Evolutionary conservation across 257 asterid genomes (phyloP), one percentile per base, ranked within the genome.

Genomic region (Nicotiana undulata): DNA sequence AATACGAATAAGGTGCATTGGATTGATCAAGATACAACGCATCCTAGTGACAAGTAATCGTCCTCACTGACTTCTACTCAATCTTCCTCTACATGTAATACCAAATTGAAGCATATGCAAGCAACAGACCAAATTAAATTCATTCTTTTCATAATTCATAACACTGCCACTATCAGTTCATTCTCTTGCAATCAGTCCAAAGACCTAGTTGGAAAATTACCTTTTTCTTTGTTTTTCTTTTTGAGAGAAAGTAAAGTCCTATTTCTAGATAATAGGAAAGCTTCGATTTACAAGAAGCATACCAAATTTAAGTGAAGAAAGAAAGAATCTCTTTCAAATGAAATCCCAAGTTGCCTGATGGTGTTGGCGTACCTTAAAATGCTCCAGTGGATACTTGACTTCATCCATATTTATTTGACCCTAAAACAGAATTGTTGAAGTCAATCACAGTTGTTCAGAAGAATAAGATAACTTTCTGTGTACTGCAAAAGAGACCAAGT

Each of bases 361-460:
- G 20, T 60, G 80, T 51, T 70, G 63, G 55, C 87, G 26, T 83
- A 96, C 99, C 99, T 94, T 96, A 85, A 89, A 96, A 85, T 92
- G 94, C 89, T 91, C 93, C 74, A 96, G 46, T 56, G 99, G 97
- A 86, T 94, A 86, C 85, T 90, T 96, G 89, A 88, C 84, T 81
- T 96, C 98, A 83, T 92, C 92, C 84, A 96, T 44, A 65, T 87
- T 90, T 85, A 96, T 87, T 89, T 96, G 99, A 90, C 90, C 99
- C 99, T 94, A 91, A 85, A 89, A 88, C 76, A 87, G 78, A 79
- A 87, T 67, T 79, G 80, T 80, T 22, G 52, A 67, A 84, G 44
- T 37, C 40, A 82, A 86, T 89, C 85, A 89, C 84, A 59, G 44
- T 60, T 13, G 31, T 24, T 74, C 26, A 74, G 44, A 74, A 74